Percentiles rank a stretch among this genome's conserved stretches.
Evolutionary conservation across 202 grass and related monocot genomes (phyloP).

Genomic region (Hordeum pubiflorum): DNA sequence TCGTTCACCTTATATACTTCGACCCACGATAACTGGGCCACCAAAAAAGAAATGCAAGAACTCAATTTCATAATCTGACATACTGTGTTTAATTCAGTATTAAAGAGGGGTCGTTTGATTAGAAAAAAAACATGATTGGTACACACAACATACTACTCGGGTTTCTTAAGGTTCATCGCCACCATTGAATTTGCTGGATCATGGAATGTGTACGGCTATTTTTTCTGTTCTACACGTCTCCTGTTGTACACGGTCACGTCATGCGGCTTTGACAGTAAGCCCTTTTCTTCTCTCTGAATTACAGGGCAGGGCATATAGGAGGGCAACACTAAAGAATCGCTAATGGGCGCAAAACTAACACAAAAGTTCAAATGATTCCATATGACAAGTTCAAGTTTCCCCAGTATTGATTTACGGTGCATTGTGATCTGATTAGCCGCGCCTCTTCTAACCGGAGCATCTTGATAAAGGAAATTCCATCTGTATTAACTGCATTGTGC

Average conservation of each 20-base stretch:
- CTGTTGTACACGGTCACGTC: neutral
- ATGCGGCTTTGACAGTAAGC: neutral
- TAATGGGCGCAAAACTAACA: neutral
- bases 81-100: neutral
- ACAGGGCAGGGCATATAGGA: slow-evolving; percentile 4
- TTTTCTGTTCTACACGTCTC: neutral
- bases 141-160: neutral
- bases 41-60: neutral
- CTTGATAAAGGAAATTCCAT: neutral
- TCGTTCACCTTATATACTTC: neutral
- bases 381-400: slow-evolving; percentile 7
- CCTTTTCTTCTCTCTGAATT: neutral
- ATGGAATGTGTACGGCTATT: neutral
- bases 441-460: neutral
- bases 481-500: slow-evolving; percentile 5
- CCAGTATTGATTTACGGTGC: neutral
- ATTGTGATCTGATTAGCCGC: neutral
- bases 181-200: neutral
- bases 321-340: neutral
- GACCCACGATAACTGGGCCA: neutral
- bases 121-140: neutral
- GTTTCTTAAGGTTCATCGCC: neutral
- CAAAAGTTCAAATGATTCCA: neutral
- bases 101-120: neutral
- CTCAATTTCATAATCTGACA: neutral